Evolutionary conservation across 2,329 filamentous ascomycete species (phyloP), one percentile per base, ranked within the genome.

Genomic region (Aspergillus thermomutatus): DNA sequence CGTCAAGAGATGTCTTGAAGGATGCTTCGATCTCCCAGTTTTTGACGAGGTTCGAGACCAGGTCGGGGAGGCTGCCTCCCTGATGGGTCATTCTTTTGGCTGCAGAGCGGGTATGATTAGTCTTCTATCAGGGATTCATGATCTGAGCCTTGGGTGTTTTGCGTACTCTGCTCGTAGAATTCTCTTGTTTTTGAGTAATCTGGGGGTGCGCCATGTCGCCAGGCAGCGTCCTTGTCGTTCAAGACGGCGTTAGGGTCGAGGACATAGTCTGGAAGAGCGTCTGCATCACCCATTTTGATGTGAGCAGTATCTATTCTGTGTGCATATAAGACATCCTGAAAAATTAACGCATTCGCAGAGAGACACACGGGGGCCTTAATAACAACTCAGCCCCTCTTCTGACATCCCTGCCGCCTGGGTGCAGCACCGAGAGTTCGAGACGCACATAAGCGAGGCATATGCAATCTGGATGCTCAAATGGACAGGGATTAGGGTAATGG

Each of bases 1-100:
- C 83, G 3, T 73, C 64, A 9, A 88, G 76, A 17, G 77, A 65
- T 7, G 80, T 80, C 73, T 89, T 89, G 80, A 87, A 88, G 0
- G 84, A 87, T 0, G 87, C 87, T 70, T 89, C 86, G 52, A 88
- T 82, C 70, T 89, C 86, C 87, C 86, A 89, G 69, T 89, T 89
- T 75, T 89, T 88, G 67, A 89, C 86, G 1, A 89, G 80, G 66
- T 88, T 89, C 69, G 88, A 82, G 41, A 89, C 85, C 4, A 89
- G 79, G 50, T 80, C 73, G 14, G 83, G 80, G 2, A 89, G 80
- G 55, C 81, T 85, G 37, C 78, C 79, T 3, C 83, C 76, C 48
- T 73, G 71, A 69, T 88, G 86, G 64, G 72, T 79, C 71, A 75
- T 79, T 37, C 73, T 77, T 70, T 86, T 87, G 53, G 82, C 85